Evolutionary conservation across 140 eudicot species (phyloP).

Genomic region (Bidens hawaiensis): DNA sequence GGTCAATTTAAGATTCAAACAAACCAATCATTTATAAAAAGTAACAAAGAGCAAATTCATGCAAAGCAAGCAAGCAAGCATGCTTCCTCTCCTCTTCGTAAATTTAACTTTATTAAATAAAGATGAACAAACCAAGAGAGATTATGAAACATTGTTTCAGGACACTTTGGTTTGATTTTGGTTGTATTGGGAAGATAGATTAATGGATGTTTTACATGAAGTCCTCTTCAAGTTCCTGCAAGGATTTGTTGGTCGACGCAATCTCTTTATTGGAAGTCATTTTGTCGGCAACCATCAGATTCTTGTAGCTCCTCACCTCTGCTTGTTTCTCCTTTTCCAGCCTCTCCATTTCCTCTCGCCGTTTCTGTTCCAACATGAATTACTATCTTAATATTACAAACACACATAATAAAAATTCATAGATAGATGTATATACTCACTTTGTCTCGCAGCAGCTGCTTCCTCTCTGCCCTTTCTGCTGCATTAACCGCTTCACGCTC

Average conservation of each 20-base stretch:
- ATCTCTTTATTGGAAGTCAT: conserved; percentile 94
- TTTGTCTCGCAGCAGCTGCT: conserved; percentile 78
- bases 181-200: not conserved
- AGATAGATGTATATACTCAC: conserved; percentile 38
- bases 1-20: not conserved
- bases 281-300: conserved; percentile 95
- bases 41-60: conserved; percentile 18
- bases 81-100: conserved; percentile 5
- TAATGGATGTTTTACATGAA: conserved; percentile 65
- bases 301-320: conserved; percentile 90
- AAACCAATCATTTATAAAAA: not conserved
- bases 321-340: conserved; percentile 90
- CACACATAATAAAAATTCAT: not conserved
- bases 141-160: conserved; percentile 21
- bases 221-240: conserved; percentile 95
- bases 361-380: conserved; percentile 46
- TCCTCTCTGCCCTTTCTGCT: conserved; percentile 96
- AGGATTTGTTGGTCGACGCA: conserved; percentile 71
- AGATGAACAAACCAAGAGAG: not conserved
- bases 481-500: conserved; percentile 90
- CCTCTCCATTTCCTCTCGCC: conserved; percentile 86
- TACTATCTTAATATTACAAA: not conserved
- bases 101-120: too few species aligned
- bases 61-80: conserved; percentile 19
- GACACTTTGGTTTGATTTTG: not conserved